Percentiles rank a stretch among this genome's conserved stretches.
These are phyloP conservation scores for Syzygium jambos DNA, from an alignment of 345 rosid species.

Conservation along the genomic window DNA sequence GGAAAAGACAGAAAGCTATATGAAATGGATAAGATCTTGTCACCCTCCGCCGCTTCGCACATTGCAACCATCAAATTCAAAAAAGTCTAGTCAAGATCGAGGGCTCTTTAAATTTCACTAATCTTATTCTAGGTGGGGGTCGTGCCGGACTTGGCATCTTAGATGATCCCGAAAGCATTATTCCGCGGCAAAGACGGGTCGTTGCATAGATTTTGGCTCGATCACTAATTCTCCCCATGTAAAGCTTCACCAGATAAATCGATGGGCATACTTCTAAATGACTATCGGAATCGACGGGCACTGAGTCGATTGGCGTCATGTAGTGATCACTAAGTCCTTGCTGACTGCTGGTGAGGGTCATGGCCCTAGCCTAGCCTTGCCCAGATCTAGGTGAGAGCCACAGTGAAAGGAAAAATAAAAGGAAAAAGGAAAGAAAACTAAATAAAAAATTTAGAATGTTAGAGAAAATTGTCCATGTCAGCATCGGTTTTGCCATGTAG, in stretches of 20 bases:
- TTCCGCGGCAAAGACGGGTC: background rate
- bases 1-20: background rate
- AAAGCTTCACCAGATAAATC: background rate
- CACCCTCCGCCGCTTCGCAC: background rate
- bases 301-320: no score
- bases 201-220: background rate
- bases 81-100: background rate
- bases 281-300: rapidly evolving
- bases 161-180: background rate
- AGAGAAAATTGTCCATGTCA: no score
- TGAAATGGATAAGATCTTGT: background rate
- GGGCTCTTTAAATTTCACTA: background rate
- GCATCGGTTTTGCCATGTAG: no score
- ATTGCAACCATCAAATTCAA: background rate
- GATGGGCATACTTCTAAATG: background rate
- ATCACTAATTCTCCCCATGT: background rate
- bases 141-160: background rate
- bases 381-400: no score
- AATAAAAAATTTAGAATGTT: no score
- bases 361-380: no score
- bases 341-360: no score
- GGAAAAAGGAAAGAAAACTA: no score
- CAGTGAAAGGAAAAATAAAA: no score
- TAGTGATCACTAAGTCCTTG: no score
- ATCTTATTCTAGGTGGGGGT: background rate